phyloP scores from a whole-genome alignment of 176 grass and related monocot genomes.

The Puccinellia tenuiflora region DNA sequence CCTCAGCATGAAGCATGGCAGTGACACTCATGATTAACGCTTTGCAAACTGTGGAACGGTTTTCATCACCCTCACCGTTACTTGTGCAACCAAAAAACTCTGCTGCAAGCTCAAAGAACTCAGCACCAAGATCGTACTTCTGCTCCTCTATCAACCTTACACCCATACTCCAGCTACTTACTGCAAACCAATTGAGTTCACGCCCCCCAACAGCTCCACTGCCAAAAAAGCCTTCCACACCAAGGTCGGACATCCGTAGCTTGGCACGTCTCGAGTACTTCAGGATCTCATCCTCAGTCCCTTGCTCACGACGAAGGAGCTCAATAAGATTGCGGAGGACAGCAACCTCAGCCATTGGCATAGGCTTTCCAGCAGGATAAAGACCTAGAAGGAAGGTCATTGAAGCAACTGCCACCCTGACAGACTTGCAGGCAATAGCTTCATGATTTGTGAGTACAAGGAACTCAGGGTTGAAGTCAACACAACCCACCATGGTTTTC shows the following conservation, averaged over 20 bases:
- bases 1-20: conserved; percentile 55
- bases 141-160: conserved; percentile 43
- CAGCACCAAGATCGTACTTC: conserved; percentile 49
- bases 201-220: conserved; percentile 51
- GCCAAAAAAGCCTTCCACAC: conserved; percentile 59
- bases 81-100: conserved; percentile 44
- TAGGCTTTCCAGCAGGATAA: conserved; percentile 57
- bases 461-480: conserved; percentile 75
- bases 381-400: conserved; percentile 63
- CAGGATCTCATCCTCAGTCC: conserved; percentile 68
- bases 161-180: conserved; percentile 65
- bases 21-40: conserved; percentile 65
- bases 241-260: conserved; percentile 56
- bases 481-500: conserved; percentile 66
- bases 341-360: conserved; percentile 68
- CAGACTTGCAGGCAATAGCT: conserved; percentile 62
- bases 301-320: conserved; percentile 51
- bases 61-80: conserved; percentile 37
- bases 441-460: conserved; percentile 71
- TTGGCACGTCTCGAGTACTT: conserved; percentile 65
- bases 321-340: conserved; percentile 75
- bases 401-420: conserved; percentile 54
- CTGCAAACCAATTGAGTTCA: conserved; percentile 83
- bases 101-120: conserved; percentile 78
- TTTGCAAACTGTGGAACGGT: conserved; percentile 55